Evolutionary conservation across 2,329 filamentous ascomycete species (phyloP).

Genomic region (Aspergillus novoparasiticus): DNA sequence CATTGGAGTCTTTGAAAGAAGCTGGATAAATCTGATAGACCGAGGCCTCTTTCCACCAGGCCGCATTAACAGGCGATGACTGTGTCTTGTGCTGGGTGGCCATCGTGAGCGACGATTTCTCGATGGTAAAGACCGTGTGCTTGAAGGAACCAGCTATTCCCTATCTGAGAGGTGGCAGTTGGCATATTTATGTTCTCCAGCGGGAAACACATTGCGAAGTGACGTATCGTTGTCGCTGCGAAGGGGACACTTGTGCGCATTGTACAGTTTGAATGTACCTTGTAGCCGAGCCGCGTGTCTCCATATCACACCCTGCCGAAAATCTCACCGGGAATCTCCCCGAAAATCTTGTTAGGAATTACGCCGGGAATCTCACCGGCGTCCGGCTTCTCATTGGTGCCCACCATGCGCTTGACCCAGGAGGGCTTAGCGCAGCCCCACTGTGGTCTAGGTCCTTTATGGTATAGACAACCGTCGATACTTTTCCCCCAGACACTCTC

Average conservation of each 20-base stretch:
- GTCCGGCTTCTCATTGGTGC: neutral
- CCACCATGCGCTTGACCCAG: too few species aligned
- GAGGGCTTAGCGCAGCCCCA: too few species aligned
- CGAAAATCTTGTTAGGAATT: neutral
- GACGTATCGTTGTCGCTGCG: too few species aligned
- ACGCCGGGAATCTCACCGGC: neutral
- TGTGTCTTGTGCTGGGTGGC: neutral
- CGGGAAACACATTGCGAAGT: neutral
- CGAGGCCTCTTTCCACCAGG: neutral
- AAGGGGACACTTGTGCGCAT: too few species aligned
- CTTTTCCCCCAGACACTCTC: neutral
- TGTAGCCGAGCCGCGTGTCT: too few species aligned
- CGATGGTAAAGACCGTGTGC: too few species aligned
- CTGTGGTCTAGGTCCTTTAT: too few species aligned
- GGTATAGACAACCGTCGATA: too few species aligned
- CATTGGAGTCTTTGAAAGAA: slow-evolving; percentile 54
- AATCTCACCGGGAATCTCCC: neutral
- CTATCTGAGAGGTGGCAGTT: too few species aligned
- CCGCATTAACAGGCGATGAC: neutral
- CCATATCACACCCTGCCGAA: neutral
- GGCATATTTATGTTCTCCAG: neutral
- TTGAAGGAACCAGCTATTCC: too few species aligned
- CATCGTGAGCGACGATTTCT: neutral
- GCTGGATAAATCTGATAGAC: slow-evolving; percentile 39
- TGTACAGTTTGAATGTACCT: too few species aligned